These are phyloP conservation scores for Mucor sp. DNA, from an alignment of 371 early-diverging fungal genomes.

Conservation along the genomic window DNA sequence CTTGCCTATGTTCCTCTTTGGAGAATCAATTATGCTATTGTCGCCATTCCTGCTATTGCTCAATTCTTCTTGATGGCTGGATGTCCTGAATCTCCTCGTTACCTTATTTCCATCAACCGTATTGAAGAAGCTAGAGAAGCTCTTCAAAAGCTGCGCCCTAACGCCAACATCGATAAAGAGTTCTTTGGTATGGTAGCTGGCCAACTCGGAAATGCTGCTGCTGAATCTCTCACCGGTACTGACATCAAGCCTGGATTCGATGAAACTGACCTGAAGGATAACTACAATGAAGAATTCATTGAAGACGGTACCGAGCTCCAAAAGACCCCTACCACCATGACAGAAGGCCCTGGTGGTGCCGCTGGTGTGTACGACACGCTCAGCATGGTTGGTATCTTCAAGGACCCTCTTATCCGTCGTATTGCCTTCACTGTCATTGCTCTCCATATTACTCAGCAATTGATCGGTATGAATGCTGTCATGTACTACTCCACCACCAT, in stretches of 20 bases:
- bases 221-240: not conserved
- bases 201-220: not conserved
- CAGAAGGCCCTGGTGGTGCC: not conserved
- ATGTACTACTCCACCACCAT: constrained; percentile 77
- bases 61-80: constrained; percentile 67
- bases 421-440: constrained; percentile 52
- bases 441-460: constrained; percentile 68
- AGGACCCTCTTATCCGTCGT: constrained; percentile 47
- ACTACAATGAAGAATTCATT: not conserved
- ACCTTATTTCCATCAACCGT: constrained; percentile 57
- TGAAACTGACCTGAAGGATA: not conserved
- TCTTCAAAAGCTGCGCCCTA: constrained; percentile 53
- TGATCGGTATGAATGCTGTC: constrained; percentile 85
- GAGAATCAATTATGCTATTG: constrained; percentile 65
- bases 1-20: constrained; percentile 65
- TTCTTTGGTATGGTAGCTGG: constrained; percentile 22
- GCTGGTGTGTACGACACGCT: not conserved
- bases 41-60: constrained; percentile 66
- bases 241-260: not conserved
- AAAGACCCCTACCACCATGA: not conserved
- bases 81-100: constrained; percentile 78
- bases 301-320: not conserved
- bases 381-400: constrained; percentile 36
- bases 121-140: constrained; percentile 56
- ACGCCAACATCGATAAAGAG: constrained; percentile 13